A percentile compares a stretch with the other conserved stretches of the same genome.
Evolutionary conservation across 1,284 basidiomycete species (phyloP).

Genomic region (Takashimella tepidaria): DNA sequence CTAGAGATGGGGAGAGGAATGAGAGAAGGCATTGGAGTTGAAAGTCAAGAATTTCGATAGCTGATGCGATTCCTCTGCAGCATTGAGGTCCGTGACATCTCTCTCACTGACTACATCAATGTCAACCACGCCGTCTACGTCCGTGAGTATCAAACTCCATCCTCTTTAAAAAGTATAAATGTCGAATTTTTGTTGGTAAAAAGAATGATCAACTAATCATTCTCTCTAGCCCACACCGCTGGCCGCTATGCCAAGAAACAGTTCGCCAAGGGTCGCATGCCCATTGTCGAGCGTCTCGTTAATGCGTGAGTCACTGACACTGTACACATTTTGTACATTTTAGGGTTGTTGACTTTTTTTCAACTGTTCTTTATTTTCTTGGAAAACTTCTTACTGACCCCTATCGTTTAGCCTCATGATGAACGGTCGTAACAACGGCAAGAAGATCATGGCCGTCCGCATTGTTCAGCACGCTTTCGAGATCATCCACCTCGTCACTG

Average conservation of each 20-base stretch:
- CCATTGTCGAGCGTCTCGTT: constrained; percentile 98
- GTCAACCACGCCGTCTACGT: constrained; percentile 97
- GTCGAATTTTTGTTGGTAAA: too few species aligned
- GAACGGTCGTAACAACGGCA: constrained; percentile 99
- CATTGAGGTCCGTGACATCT: constrained; percentile 99
- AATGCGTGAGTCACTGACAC: constrained; percentile 73
- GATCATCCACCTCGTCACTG: constrained; percentile 99
- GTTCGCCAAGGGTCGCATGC: constrained; percentile 99
- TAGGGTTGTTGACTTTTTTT: background rate
- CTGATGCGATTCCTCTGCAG: too few species aligned
- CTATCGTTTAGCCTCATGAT: constrained; percentile 87
- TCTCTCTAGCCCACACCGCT: constrained; percentile 74
- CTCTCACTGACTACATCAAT: constrained; percentile 97
- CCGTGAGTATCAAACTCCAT: constrained; percentile 44
- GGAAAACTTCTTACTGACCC: background rate
- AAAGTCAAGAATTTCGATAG: background rate
- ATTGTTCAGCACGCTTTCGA: constrained; percentile 99
- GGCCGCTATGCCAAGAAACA: constrained; percentile 99
- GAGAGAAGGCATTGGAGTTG: background rate
- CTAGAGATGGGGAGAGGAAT: background rate
- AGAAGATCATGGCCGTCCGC: constrained; percentile 98
- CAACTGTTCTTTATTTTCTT: background rate
- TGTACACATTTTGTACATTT: background rate
- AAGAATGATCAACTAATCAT: constrained; percentile 10
- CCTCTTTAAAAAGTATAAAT: background rate